These are phyloP conservation scores for Rubia peregrina DNA, from an alignment of 305 asterid species.

Conservation along the genomic window DNA sequence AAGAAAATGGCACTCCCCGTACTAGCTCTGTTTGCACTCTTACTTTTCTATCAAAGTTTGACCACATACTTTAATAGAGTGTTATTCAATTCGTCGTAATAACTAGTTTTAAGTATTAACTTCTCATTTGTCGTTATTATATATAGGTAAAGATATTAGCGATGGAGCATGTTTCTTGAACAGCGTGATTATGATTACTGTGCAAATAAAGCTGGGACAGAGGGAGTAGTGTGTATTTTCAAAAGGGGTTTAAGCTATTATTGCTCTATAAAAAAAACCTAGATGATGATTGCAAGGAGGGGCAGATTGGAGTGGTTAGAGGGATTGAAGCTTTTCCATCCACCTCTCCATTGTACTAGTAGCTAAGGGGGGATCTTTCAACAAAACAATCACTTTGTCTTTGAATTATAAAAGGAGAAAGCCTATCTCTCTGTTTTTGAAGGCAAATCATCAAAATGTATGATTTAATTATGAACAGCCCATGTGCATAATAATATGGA, in stretches of 20 bases:
- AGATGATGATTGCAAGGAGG: background rate
- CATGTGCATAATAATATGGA: slow-evolving; percentile 14
- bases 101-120: too few species aligned
- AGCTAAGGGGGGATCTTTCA: slow-evolving; percentile 28
- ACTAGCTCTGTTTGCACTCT: too few species aligned
- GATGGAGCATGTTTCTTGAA: too few species aligned
- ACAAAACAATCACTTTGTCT: slow-evolving; percentile 54
- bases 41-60: too few species aligned
- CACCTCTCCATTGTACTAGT: slow-evolving; percentile 10
- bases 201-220: too few species aligned
- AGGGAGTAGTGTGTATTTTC: background rate
- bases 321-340: slow-evolving; percentile 6
- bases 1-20: background rate
- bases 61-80: too few species aligned
- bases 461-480: slow-evolving; percentile 17
- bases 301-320: slow-evolving; percentile 2
- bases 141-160: too few species aligned
- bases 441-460: background rate
- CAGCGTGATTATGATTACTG: too few species aligned
- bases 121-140: too few species aligned
- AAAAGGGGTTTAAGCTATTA: background rate
- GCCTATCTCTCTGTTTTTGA: slow-evolving; percentile 4
- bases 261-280: slow-evolving; percentile 1
- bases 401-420: slow-evolving; percentile 47
- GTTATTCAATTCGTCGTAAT: too few species aligned